Percentiles rank a stretch among this genome's conserved stretches.
These are phyloP conservation scores for Biscogniauxia marginata DNA, from an alignment of 2,329 filamentous ascomycete species.

Conservation along the genomic window DNA sequence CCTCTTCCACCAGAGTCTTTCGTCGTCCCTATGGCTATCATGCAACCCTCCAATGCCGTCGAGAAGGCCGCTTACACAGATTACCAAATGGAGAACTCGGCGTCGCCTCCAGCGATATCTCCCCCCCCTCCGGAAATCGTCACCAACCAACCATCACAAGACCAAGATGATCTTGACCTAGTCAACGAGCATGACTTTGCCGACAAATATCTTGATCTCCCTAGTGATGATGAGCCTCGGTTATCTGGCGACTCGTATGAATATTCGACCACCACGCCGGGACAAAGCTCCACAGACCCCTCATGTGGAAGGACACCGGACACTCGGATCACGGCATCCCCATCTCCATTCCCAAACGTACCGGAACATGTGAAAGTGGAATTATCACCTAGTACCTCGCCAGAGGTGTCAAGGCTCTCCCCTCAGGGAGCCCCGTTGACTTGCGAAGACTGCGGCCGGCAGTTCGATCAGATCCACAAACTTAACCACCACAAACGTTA, in stretches of 20 bases:
- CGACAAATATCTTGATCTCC: constrained; percentile 30
- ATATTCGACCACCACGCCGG: constrained; percentile 29
- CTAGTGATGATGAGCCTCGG: constrained; percentile 29
- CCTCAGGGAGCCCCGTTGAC: constrained; percentile 22
- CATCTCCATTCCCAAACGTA: constrained; percentile 27
- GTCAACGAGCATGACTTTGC: constrained; percentile 15
- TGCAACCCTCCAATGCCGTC: constrained; percentile 31
- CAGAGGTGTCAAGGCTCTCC: constrained; percentile 25
- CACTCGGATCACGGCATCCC: constrained; percentile 31
- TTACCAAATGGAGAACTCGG: constrained; percentile 34
- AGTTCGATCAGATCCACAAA: constrained; percentile 59
- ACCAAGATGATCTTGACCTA: constrained; percentile 13
- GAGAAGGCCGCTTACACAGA: constrained; percentile 34
- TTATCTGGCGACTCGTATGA: constrained; percentile 30
- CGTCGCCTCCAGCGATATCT: constrained; percentile 28
- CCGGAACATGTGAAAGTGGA: constrained; percentile 24
- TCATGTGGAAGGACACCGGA: constrained; percentile 34
- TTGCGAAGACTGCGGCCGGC: constrained; percentile 44
- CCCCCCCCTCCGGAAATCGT: constrained; percentile 25
- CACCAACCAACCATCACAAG: constrained; percentile 20
- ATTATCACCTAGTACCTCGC: constrained; percentile 27
- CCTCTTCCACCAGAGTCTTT: constrained; percentile 27
- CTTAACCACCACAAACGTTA: constrained; percentile 62
- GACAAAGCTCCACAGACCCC: constrained; percentile 29
- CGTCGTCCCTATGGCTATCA: constrained; percentile 34